Base-by-base conservation (phyloP, 257 asterid genomes). In the Vinca minor region DNA sequence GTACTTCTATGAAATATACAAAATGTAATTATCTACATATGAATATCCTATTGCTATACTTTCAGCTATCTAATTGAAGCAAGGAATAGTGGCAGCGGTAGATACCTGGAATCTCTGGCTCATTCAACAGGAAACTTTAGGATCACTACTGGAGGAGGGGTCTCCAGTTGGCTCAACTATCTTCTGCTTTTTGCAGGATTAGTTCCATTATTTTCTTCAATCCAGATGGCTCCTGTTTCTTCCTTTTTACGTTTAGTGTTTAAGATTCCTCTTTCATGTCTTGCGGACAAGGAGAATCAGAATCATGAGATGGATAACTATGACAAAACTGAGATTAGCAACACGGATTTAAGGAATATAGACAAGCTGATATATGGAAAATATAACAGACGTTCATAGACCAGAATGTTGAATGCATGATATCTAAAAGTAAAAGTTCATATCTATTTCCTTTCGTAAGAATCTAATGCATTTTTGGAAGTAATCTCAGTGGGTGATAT, bases 231-330 rank as follows among this genome's bases (percentile, higher is more conserved):
- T 26, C 42, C 52, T 39, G 48, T 21, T 42, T 69, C 85, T 8
- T 29, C 76, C 39, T 81, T 82, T 38, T 64, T 68, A 65, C 72
- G 75, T 78, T 84, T 85, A 47, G 83, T 76, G 64, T 76, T 72
- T 63, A 70, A 77, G 62, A 91, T 85, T 74, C 91, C 95, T 75
- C 81, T 81, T 36, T 42, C 61, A 96, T 89, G 85, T 65, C 73
- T 67, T 61, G 64, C 44, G 56, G 69, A 69, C 25, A 26, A 11
- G 62, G 61, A 52, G 58, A 34, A 71, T 47, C 63, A 44, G 48
- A 26, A 47, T 41, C n/a, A n/a, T n/a, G n/a, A n/a, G n/a, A n/a
- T n/a, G n/a, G n/a, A n/a, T n/a, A n/a, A n/a, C n/a, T n/a, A n/a
- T n/a, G n/a, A n/a, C n/a, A n/a, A n/a, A n/a, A n/a, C n/a, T n/a